Evolutionary conservation across 345 rosid genomes (phyloP), one percentile per base, ranked within the genome.

Genomic region (Citrus hindsii): DNA sequence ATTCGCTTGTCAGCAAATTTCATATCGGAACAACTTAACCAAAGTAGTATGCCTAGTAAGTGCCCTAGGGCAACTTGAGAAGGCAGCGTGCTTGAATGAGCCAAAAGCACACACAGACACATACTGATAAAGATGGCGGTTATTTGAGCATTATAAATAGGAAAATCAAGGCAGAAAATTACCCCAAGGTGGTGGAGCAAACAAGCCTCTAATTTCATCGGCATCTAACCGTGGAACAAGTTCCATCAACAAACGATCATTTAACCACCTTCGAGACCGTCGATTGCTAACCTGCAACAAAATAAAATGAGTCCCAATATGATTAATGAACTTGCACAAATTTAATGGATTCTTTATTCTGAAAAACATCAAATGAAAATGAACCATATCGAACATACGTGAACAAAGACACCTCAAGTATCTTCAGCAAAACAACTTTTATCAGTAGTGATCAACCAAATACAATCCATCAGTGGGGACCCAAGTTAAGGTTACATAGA

Each of bases 121-220:
- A 10, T 19, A 35, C 27, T 62, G 16, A 13, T 1, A 55, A 40
- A 59, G 53, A 63, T 28, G 18, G 27, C 48, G 33, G 53, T 74
- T 24, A 46, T 46, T 8, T 12, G 30, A 13, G 74, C 4, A 55
- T 33, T 60, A 60, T 46, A 67, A 25, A 64, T 5, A 16, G 28
- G 53, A 60, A 68, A 65, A 62, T 4, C 37, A 53, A 71, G 42
- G 75, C 27, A 81, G 37, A 33, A 58, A 24, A 80, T 79, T 89
- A 93, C 99, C 99, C 96, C 96, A 95, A 21, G 99, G 99, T 9
- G 99, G 99, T 69, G 99, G 99, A 68, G 99, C 94, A 91, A 95
- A 95, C 86, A 95, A 87, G 85, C 98, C 98, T 85, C 90, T 91
- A 72, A 95, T 89, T 85, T 95, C 98, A 42, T 91, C 88, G 0